Evolutionary conservation across 768 basidiomycete genomes (phyloP), one percentile per base, ranked within the genome.

Genomic region (Leccinum sublutescens): DNA sequence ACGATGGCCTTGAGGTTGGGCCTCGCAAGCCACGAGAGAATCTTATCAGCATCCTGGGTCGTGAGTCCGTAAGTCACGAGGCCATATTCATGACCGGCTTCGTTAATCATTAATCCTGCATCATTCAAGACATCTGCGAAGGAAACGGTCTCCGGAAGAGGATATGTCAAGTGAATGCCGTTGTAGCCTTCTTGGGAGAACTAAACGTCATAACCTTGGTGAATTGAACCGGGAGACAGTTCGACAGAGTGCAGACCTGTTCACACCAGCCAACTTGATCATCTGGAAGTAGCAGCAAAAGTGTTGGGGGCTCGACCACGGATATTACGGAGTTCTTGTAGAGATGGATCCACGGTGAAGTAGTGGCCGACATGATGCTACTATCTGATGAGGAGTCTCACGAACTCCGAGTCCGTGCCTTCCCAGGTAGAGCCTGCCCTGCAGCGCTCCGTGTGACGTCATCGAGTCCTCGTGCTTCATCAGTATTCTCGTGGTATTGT

Each of bases 171-270:
- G 33, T 74, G 75, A 10, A 72, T 54, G 17, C 76, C 70, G n/a
- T 70, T 62, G 59, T 79, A 77, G 27, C 77, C 78, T 60, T 79
- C 78, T 56, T 76, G 73, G 33, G 77, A 62, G 59, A 74, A 71
- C 73, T 77, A 54, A n/a, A 34, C 11, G 27, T 53, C 25, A 48
- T 12, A 21, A 47, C 15, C 4, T 27, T 21, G 21, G 60, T 56
- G 29, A 64, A 50, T 17, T 29, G 9, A 27, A 15, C 12, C 27
- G 14, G 17, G 2, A 50, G 29, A 27, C 3, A 45, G 43, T 45
- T 47, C 12, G 47, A 12, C 47, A 45, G 10, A 7, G 12, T 56
- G 14, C 34, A 21, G 36, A 76, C 77, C 67, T 78, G 76, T 56
- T 74, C 65, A 55, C 77, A 76, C 76, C 74, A 76, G 45, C 70